Conservation (phyloP, 2,329 filamentous ascomycete species). For the Lasiodiplodia sp. region DNA sequence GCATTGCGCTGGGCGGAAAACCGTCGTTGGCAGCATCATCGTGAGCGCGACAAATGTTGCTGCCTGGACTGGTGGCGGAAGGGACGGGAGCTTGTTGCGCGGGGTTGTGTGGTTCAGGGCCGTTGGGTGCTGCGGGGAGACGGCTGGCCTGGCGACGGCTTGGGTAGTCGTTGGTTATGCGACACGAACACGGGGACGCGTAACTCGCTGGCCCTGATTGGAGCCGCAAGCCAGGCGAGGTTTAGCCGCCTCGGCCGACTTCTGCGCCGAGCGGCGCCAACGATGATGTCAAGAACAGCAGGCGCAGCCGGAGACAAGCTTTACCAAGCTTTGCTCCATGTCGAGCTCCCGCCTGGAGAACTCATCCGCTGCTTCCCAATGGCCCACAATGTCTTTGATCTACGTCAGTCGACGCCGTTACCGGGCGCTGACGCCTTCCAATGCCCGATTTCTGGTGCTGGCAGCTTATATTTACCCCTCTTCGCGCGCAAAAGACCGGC, state of each 20-base stretch:
- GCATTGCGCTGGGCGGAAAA: not conserved
- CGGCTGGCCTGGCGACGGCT: not conserved
- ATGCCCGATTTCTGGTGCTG: not conserved
- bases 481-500: too few relatives aligned
- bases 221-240: not conserved
- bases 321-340: constrained; percentile 31
- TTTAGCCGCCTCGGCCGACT: not conserved
- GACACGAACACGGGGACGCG: not conserved
- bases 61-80: constrained; percentile 12
- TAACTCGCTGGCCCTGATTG: not conserved
- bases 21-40: not conserved
- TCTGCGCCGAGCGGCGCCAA: not conserved
- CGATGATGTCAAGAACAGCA: constrained; percentile 21
- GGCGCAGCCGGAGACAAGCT: constrained; percentile 29
- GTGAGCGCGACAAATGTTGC: not conserved
- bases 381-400: not conserved
- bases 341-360: constrained; percentile 10
- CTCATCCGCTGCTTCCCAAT: not conserved
- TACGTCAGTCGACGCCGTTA: constrained; percentile 15
- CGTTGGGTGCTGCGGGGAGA: not conserved
- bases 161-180: not conserved
- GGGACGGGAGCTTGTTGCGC: not conserved
- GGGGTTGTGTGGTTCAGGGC: constrained; percentile 1
- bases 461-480: constrained; percentile 3
- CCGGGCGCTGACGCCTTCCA: not conserved